phyloP scores from a whole-genome alignment of 208 protist genomes.

The Zelonia costaricensis region DNA sequence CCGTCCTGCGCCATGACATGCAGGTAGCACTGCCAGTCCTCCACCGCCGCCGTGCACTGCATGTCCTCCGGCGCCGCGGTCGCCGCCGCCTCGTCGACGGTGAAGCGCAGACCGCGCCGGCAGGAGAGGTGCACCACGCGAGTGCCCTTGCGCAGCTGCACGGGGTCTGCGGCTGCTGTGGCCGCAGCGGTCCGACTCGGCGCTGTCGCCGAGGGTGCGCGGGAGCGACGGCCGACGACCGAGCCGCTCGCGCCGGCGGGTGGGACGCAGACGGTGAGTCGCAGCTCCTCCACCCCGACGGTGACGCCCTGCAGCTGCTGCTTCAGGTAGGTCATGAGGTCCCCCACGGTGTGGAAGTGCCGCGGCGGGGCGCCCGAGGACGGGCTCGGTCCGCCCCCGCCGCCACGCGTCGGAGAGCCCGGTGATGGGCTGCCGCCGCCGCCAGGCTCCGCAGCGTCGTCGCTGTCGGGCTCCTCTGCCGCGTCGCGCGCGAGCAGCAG shows the following conservation, averaged over 20 bases:
- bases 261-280: constrained; percentile 36
- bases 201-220: not conserved
- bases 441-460: not conserved
- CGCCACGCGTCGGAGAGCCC: not conserved
- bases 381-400: not conserved
- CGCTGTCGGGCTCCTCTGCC: not conserved
- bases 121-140: constrained; percentile 26
- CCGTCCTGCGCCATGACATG: constrained; percentile 25
- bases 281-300: constrained; percentile 27
- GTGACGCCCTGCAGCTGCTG: constrained; percentile 32
- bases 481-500: not conserved
- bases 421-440: not conserved
- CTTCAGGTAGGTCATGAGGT: constrained; percentile 39
- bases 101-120: constrained; percentile 26
- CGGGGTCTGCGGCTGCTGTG: not conserved
- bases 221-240: no score
- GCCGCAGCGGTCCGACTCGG: not conserved
- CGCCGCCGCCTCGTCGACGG: constrained; percentile 17
- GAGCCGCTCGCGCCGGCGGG: not conserved
- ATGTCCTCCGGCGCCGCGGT: constrained; percentile 23
- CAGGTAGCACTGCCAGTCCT: constrained; percentile 36
- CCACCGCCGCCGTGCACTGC: constrained; percentile 23
- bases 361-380: not conserved
- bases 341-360: constrained; percentile 32
- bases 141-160: constrained; percentile 4